phyloP scores from a whole-genome alignment of 1,139 yeast species.

The Nematodospora anomalae region DNA sequence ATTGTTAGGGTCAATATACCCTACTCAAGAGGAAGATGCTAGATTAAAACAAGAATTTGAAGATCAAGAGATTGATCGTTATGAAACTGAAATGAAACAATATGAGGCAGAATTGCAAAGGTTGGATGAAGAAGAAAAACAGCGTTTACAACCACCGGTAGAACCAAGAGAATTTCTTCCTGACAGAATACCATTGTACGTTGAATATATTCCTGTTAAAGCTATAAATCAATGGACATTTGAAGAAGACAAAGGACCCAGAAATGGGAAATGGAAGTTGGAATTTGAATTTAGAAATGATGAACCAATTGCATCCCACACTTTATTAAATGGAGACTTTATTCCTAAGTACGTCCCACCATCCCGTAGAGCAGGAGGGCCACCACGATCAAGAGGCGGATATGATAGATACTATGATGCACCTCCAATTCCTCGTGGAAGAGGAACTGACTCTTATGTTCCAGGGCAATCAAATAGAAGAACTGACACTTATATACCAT shows the following conservation, averaged over 20 bases:
- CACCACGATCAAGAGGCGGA: conserved; percentile 10
- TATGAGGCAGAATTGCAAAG: conserved; percentile 18
- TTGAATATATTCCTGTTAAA: conserved; percentile 47
- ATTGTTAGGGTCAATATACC: conserved; percentile 35
- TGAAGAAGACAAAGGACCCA: conserved; percentile 47
- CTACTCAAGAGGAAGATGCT: conserved; percentile 27
- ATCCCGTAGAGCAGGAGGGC: conserved; percentile 12
- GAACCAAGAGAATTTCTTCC: conserved; percentile 22
- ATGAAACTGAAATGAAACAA: conserved; percentile 21
- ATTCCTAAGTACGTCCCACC: conserved; percentile 23
- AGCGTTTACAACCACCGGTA: conserved; percentile 16
- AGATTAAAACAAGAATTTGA: conserved; percentile 24
- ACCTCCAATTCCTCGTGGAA: conserved; percentile 9
- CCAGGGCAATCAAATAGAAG: conserved; percentile 12
- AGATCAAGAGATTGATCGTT: conserved; percentile 22
- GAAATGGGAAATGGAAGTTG: conserved; percentile 46
- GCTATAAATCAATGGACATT: conserved; percentile 48
- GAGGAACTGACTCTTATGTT: conserved; percentile 17
- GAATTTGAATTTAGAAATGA: conserved; percentile 33
- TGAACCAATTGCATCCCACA: conserved; percentile 39
- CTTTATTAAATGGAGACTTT: conserved; percentile 37
- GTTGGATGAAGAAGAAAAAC: conserved; percentile 13
- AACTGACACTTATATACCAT: conserved; percentile 24
- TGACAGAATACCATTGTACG: conserved; percentile 31
- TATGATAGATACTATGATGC: conserved; percentile 9